Percentiles rank a stretch among this genome's conserved stretches.
Evolutionary conservation across 106 monocot species (phyloP).

Genomic region (Narthecium ossifragum): DNA sequence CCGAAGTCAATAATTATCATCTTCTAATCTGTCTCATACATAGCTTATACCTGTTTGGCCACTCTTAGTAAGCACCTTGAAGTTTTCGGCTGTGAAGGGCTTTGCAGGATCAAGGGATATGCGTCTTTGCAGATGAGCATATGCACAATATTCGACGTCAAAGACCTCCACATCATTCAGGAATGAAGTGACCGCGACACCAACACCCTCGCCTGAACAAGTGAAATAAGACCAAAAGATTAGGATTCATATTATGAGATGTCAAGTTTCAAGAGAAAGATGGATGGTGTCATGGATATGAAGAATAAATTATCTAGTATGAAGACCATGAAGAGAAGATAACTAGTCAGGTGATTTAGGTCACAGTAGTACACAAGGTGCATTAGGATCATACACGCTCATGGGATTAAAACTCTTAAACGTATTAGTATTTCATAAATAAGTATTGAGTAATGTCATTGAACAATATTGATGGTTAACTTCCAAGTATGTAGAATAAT

Average conservation of each 20-base stretch:
- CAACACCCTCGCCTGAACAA: constrained; percentile 52
- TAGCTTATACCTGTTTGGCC: constrained; percentile 20
- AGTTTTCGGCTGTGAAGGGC: constrained; percentile 5
- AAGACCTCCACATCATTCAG: constrained; percentile 18
- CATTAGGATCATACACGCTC: no score
- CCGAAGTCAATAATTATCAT: no score
- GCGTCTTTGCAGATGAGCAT: constrained; percentile 32
- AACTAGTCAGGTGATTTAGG: no score
- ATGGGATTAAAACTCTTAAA: no score
- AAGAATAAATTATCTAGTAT: neutral
- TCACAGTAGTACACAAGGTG: no score
- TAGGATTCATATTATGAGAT: neutral
- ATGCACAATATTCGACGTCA: constrained; percentile 54
- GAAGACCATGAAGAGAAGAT: neutral
- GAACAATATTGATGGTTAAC: no score
- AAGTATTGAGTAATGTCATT: no score
- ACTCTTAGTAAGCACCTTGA: constrained; percentile 24
- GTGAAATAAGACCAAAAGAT: no score
- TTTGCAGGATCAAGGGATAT: constrained; percentile 2
- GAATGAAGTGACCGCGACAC: constrained; percentile 35
- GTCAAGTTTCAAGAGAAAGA: neutral
- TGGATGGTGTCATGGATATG: neutral
- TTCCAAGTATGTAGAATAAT: no score
- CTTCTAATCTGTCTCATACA: neutral
- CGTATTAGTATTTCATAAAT: no score